phyloP scores from a whole-genome alignment of 2,329 filamentous ascomycete genomes.

The Ophiocordyceps camponoti-floridani region DNA sequence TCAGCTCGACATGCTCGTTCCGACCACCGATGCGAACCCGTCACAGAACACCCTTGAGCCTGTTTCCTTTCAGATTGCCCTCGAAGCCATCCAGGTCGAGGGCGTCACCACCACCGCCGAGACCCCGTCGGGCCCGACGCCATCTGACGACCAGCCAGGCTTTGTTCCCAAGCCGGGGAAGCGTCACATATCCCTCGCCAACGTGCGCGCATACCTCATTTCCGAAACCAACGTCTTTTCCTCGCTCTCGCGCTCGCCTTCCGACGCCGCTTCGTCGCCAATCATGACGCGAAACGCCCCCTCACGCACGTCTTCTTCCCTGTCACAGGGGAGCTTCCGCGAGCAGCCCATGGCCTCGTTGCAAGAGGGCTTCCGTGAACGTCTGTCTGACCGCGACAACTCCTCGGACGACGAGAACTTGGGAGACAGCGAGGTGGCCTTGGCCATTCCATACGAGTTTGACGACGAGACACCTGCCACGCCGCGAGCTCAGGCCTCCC shows the following conservation, averaged over 20 bases:
- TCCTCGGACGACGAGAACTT: slow-evolving; percentile 10
- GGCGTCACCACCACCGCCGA: slow-evolving; percentile 33
- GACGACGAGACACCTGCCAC: slow-evolving; percentile 25
- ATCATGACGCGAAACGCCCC: slow-evolving; percentile 20
- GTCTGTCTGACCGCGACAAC: slow-evolving; percentile 7
- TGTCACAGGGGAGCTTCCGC: slow-evolving; percentile 11
- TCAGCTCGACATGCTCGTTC: slow-evolving; percentile 43
- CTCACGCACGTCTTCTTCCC: slow-evolving; percentile 12
- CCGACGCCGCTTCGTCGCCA: slow-evolving; percentile 37
- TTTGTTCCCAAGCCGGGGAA: slow-evolving; percentile 42
- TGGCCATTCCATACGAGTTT: slow-evolving; percentile 37
- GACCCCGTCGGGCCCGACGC: not conserved
- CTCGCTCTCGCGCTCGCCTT: slow-evolving; percentile 36
- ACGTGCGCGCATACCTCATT: slow-evolving; percentile 45
- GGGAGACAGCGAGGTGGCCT: slow-evolving; percentile 34
- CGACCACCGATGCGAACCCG: slow-evolving; percentile 19
- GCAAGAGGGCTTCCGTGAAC: slow-evolving; percentile 9
- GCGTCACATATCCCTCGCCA: slow-evolving; percentile 43
- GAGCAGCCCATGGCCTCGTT: slow-evolving; percentile 9
- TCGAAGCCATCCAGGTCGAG: slow-evolving; percentile 49
- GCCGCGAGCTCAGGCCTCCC: slow-evolving; percentile 32
- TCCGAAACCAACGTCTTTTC: slow-evolving; percentile 51
- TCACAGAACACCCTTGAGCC: slow-evolving; percentile 27
- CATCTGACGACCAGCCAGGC: slow-evolving; percentile 12
- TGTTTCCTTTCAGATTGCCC: slow-evolving; percentile 45